These are phyloP conservation scores for Hyaloperonospora brassicae DNA, from an alignment of 352 stramenopile species.

Conservation along the genomic window DNA sequence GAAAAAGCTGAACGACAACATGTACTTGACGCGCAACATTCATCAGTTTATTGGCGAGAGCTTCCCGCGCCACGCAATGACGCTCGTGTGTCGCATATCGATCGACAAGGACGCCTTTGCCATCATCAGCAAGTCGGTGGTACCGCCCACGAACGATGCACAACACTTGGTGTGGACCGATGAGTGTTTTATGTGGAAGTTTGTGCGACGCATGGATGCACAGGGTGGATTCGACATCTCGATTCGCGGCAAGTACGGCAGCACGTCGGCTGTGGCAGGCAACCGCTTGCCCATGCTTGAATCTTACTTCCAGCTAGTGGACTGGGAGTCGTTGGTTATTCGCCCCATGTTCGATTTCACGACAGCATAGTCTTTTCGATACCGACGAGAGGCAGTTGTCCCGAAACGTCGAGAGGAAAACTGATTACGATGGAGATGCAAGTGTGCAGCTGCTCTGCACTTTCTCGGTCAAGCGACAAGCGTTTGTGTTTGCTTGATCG, in stretches of 20 bases:
- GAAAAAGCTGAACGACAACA: constrained; percentile 80
- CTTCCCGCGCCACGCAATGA: constrained; percentile 79
- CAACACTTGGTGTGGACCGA: constrained; percentile 85
- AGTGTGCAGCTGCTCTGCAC: constrained; percentile 9
- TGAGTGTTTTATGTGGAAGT: constrained; percentile 84
- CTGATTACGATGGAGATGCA: constrained; percentile 5
- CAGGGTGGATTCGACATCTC: constrained; percentile 66
- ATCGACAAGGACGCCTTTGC: constrained; percentile 78
- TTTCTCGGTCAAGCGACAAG: constrained; percentile 3
- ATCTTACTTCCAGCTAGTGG: constrained; percentile 78
- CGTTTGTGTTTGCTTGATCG: constrained; percentile 14
- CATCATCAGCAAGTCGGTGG: constrained; percentile 77
- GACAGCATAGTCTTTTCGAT: constrained; percentile 14
- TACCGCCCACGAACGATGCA: constrained; percentile 67
- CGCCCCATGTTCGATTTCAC: constrained; percentile 72
- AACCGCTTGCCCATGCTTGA: constrained; percentile 82
- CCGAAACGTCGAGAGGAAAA: constrained; percentile 14
- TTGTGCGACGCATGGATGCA: constrained; percentile 42
- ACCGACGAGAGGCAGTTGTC: constrained; percentile 4
- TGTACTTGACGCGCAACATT: constrained; percentile 81
- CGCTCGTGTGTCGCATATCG: constrained; percentile 69
- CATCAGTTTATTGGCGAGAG: constrained; percentile 84
- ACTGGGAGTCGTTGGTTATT: constrained; percentile 80
- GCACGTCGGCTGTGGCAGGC: constrained; percentile 68
- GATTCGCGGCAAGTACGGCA: constrained; percentile 73